Base-by-base conservation (phyloP, 2,329 filamentous ascomycete genomes). In the Meredithiella fracta region DNA sequence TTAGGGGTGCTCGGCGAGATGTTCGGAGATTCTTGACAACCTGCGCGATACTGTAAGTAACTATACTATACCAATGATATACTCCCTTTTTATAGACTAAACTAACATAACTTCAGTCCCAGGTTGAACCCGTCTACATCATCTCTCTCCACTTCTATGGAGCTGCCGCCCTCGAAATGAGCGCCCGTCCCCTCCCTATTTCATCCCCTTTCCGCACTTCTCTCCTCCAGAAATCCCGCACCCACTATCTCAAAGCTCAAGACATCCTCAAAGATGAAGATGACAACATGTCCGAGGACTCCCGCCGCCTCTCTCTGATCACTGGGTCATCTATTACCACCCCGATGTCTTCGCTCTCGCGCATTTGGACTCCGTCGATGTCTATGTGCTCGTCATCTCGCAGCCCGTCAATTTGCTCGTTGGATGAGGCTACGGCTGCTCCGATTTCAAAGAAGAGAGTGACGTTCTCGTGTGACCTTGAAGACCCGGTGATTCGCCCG, bases 121-220 rank as follows among this genome's bases (percentile, higher is more conserved):
- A 68, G 25, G 67, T 75, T 20, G 74, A 79, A 62, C 73, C 76
- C 1, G 67, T 75, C 5, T 74, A 80, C 62, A 67, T 79, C 34
- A 75, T 80, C 60, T 79, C 78, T 59, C 69, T 81, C 4, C 73
- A 78, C 63, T 80, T 80, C 63, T 81, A 80, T 59, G 77, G 77
- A n/a, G 78, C 78, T 20, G 73, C 70, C n/a, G 74, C 77, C 14
- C 70, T 78, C 44, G 78, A 80, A 62, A 73, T 75, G 68, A 76
- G 76, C 61, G 76, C 76, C 1, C 70, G 72, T 26, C 68, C 71
- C 37, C 66, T 78, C 6, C 70, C 70, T 15, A 65, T 69, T 9
- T 69, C 69, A 1, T 74, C 74, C 0, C 64, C 70, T 1, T 69
- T 73, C 59, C 73, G 76, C 47, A 66, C 66, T 34, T 70, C 65